These are phyloP conservation scores for Micractinium conductrix DNA, from an alignment of 139 green algal genomes.

Conservation along the genomic window DNA sequence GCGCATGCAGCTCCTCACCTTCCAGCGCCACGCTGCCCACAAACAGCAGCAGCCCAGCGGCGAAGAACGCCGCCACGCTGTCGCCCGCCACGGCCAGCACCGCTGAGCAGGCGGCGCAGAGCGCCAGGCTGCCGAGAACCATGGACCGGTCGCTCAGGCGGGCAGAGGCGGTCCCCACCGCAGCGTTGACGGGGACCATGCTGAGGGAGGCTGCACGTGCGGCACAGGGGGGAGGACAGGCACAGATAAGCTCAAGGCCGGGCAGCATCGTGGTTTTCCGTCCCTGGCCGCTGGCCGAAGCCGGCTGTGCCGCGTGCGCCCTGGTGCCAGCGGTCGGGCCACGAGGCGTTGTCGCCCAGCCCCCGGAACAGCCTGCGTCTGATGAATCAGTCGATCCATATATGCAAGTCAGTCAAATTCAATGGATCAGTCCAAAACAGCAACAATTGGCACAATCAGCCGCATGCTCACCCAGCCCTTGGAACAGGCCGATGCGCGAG, in stretches of 20 bases:
- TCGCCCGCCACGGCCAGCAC: slow-evolving; percentile 1
- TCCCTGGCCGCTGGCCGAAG: no score
- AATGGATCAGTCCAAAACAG: no score
- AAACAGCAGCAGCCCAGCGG: slow-evolving; percentile 28
- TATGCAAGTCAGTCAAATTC: no score
- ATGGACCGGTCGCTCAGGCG: slow-evolving; percentile 41
- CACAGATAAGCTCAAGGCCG: no score
- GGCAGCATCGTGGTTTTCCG: no score
- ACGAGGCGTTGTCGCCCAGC: no score
- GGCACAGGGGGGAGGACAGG: not conserved
- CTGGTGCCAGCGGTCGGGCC: no score
- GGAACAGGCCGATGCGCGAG: slow-evolving; percentile 44
- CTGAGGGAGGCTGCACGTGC: slow-evolving; percentile 21
- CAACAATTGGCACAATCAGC: no score
- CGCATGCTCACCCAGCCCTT: slow-evolving; percentile 33
- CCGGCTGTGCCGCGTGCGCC: no score
- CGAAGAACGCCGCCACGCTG: slow-evolving; percentile 13
- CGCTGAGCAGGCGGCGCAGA: not conserved
- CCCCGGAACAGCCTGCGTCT: no score
- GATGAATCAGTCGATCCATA: no score
- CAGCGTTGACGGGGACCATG: slow-evolving; percentile 52
- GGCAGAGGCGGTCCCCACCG: slow-evolving; percentile 26
- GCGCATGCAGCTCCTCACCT: no score
- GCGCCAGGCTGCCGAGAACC: slow-evolving; percentile 8
- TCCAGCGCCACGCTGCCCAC: slow-evolving; percentile 54